Conservation (phyloP, 345 rosid species). For the Cardamine occulta region DNA sequence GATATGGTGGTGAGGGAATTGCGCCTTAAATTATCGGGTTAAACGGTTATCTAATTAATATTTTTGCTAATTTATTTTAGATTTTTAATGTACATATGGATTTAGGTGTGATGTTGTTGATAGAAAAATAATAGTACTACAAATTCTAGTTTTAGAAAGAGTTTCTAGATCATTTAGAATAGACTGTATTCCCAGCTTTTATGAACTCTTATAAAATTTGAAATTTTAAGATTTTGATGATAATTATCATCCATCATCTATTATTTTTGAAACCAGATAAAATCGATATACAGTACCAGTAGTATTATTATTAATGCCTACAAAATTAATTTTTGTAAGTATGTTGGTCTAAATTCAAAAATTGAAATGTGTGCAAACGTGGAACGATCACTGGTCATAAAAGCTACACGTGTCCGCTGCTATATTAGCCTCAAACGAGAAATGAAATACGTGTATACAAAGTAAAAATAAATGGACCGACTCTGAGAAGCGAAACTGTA, state of each 20-base stretch:
- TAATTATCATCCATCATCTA: too few species aligned
- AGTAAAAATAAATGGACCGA: neutral
- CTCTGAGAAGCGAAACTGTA: neutral
- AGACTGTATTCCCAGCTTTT: neutral
- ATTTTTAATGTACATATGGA: neutral
- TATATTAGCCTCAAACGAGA: neutral
- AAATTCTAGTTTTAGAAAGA: neutral
- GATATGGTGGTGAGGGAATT: constrained; percentile 33
- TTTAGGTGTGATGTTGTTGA: neutral
- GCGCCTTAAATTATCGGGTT: constrained; percentile 22
- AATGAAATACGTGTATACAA: neutral
- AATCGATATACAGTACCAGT: too few species aligned
- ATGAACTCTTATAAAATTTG: neutral
- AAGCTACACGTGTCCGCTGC: constrained; percentile 4
- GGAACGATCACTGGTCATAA: constrained; percentile 2
- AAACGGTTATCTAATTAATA: neutral
- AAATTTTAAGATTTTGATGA: too few species aligned
- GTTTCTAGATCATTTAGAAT: neutral
- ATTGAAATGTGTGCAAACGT: neutral
- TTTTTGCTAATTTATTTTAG: neutral
- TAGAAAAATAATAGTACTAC: neutral
- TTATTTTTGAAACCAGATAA: too few species aligned
- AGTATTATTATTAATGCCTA: too few species aligned
- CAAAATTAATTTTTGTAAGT: too few species aligned
- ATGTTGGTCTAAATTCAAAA: too few species aligned